Conservation (phyloP, 371 early-diverging fungal genomes). For the Mucor irregularis region DNA sequence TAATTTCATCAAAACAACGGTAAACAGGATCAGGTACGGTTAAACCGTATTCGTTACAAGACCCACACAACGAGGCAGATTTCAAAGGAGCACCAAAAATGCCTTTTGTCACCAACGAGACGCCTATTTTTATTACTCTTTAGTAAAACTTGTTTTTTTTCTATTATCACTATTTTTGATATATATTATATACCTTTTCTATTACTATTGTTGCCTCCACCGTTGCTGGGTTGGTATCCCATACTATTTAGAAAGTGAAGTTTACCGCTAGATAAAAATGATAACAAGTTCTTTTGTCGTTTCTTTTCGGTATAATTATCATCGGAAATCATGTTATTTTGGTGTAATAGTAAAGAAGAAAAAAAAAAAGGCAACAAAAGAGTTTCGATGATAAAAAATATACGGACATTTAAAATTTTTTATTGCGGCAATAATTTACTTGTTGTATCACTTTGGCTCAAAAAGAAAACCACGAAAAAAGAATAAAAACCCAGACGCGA, state of each 20-base stretch:
- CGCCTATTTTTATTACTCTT: neutral
- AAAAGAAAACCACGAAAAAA: too few species aligned
- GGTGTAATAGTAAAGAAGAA: neutral
- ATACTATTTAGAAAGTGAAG: constrained; percentile 14
- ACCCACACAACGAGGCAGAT: constrained; percentile 37
- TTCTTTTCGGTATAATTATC: constrained; percentile 12
- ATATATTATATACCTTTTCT: constrained; percentile 10
- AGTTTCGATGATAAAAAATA: too few species aligned
- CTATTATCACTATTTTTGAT: neutral
- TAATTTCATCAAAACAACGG: constrained; percentile 43
- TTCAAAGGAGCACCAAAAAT: constrained; percentile 47
- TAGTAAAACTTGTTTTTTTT: neutral
- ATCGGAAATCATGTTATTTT: constrained; percentile 7
- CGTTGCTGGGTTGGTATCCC: constrained; percentile 6
- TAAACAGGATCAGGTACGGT: constrained; percentile 42
- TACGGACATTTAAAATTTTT: too few species aligned
- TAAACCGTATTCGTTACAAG: constrained; percentile 24
- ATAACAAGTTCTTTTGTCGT: constrained; percentile 16
- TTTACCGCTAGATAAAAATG: constrained; percentile 18
- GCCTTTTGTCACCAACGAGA: constrained; percentile 21
- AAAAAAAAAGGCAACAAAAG: neutral
- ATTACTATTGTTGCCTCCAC: too few species aligned
- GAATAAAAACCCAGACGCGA: too few species aligned
- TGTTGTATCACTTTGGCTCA: too few species aligned
- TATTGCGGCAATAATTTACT: too few species aligned